Conservation (phyloP, 805 yeast species). For the Ascoidea tarda region DNA sequence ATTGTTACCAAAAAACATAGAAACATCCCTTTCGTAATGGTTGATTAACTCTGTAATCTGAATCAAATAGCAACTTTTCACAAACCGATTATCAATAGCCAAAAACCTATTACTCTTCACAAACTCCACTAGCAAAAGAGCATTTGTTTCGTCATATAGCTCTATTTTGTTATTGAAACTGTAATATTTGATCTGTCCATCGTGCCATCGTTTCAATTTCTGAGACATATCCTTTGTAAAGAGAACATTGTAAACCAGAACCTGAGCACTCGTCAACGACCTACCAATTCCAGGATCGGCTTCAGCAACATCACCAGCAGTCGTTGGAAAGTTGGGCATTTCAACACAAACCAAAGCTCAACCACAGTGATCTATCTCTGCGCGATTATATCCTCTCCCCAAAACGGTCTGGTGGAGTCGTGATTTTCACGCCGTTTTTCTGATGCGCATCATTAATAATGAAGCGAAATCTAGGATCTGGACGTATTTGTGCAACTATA, state of each 20-base stretch:
- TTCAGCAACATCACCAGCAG: too few relatives aligned
- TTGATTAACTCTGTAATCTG: conserved; percentile 20
- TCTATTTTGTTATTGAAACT: conserved; percentile 34
- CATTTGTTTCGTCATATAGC: conserved; percentile 21
- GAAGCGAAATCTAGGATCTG: too few relatives aligned
- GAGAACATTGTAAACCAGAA: conserved; percentile 31
- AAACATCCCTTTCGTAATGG: conserved; percentile 24
- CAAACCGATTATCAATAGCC: conserved; percentile 13
- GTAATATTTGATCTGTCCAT: conserved; percentile 31
- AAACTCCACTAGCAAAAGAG: conserved; percentile 21
- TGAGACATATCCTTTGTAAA: conserved; percentile 31
- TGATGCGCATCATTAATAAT: too few relatives aligned
- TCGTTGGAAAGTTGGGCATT: too few relatives aligned
- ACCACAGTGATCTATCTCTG: too few relatives aligned
- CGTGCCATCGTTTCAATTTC: conserved; percentile 36
- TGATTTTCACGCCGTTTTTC: too few relatives aligned
- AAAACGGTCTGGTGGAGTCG: too few relatives aligned
- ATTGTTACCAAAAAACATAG: conserved; percentile 11
- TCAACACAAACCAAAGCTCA: too few relatives aligned
- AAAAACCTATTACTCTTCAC: conserved; percentile 14
- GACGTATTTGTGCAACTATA: too few relatives aligned
- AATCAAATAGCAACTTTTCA: conserved; percentile 15
- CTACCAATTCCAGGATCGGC: background rate
- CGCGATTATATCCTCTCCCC: too few relatives aligned
- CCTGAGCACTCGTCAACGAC: conserved; percentile 21